Evolutionary conservation across 1,284 basidiomycete species (phyloP).

Genomic region (Coniferiporia sulphurascens): DNA sequence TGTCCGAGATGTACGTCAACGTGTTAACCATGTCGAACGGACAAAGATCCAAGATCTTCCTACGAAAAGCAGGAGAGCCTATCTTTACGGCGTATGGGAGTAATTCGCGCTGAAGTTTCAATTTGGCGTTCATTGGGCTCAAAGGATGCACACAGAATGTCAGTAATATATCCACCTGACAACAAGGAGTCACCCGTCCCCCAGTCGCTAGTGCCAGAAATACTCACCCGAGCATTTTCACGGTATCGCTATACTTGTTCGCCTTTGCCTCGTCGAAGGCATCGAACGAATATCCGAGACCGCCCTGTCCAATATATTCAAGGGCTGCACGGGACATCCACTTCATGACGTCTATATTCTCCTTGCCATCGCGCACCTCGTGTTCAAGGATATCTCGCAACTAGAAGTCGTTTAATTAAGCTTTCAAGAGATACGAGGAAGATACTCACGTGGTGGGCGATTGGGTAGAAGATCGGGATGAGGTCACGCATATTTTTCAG

Average conservation of each 20-base stretch:
- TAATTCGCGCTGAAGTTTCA: conserved; percentile 8
- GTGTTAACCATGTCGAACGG: conserved; percentile 5
- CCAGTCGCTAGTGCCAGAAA: neutral
- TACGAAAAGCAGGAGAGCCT: conserved; percentile 12
- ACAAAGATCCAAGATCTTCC: conserved; percentile 12
- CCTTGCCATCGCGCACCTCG: conserved; percentile 18
- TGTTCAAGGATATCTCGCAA: conserved; percentile 21
- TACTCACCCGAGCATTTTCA: conserved; percentile 22
- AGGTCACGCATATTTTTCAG: conserved; percentile 26
- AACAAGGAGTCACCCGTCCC: too few species aligned
- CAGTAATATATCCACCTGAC: too few species aligned
- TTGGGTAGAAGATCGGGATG: conserved; percentile 26
- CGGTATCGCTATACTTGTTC: conserved; percentile 26
- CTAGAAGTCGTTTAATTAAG: conserved; percentile 6
- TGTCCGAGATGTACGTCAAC: neutral
- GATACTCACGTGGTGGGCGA: conserved; percentile 23
- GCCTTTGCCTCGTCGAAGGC: conserved; percentile 24
- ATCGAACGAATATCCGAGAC: conserved; percentile 34
- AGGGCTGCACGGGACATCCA: conserved; percentile 33
- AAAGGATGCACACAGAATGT: too few species aligned
- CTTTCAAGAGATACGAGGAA: neutral
- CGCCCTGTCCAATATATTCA: conserved; percentile 34
- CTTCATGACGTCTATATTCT: conserved; percentile 29
- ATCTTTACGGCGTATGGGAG: conserved; percentile 7
- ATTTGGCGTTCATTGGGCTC: conserved; percentile 6